Percentiles rank a stretch among this genome's conserved stretches.
Conservation (phyloP, 768 basidiomycete species). For the Trametes elegans region DNA sequence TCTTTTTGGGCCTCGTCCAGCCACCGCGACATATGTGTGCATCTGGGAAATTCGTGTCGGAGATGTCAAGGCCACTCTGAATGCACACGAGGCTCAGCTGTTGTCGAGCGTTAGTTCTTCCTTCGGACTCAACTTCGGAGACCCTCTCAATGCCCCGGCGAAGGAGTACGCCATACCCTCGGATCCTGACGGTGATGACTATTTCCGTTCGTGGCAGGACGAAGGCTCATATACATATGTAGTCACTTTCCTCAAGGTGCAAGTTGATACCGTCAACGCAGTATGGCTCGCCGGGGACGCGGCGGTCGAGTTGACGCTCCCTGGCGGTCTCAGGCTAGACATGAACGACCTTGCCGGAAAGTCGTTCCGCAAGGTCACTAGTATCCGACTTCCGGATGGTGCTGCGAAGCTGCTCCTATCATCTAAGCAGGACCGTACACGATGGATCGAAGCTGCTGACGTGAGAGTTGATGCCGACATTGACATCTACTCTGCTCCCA, state of each 20-base stretch:
- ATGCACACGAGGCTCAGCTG: constrained; percentile 50
- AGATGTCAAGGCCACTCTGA: constrained; percentile 51
- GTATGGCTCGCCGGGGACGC: constrained; percentile 53
- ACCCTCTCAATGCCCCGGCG: constrained; percentile 80
- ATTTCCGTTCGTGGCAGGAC: background rate
- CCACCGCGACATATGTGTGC: constrained; percentile 83
- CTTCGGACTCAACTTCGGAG: constrained; percentile 70
- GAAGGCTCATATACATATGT: background rate
- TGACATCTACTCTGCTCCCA: constrained; percentile 68
- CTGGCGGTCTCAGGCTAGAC: constrained; percentile 61
- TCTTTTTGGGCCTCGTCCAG: constrained; percentile 86
- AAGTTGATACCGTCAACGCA: constrained; percentile 50
- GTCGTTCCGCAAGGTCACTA: constrained; percentile 61
- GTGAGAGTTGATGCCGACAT: constrained; percentile 52
- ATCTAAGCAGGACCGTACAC: constrained; percentile 36
- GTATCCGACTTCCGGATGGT: constrained; percentile 53
- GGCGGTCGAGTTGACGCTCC: constrained; percentile 53
- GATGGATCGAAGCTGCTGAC: constrained; percentile 68
- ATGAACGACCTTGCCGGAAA: constrained; percentile 75
- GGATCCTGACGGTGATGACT: constrained; percentile 73
- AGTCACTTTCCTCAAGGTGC: constrained; percentile 86
- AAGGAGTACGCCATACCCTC: constrained; percentile 54
- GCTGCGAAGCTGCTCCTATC: constrained; percentile 50
- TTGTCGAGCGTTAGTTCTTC: constrained; percentile 52
- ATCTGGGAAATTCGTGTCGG: constrained; percentile 90